Evolutionary conservation across 2,329 filamentous ascomycete species (phyloP), one percentile per base, ranked within the genome.

Genomic region (Sodiomyces alkalinus): DNA sequence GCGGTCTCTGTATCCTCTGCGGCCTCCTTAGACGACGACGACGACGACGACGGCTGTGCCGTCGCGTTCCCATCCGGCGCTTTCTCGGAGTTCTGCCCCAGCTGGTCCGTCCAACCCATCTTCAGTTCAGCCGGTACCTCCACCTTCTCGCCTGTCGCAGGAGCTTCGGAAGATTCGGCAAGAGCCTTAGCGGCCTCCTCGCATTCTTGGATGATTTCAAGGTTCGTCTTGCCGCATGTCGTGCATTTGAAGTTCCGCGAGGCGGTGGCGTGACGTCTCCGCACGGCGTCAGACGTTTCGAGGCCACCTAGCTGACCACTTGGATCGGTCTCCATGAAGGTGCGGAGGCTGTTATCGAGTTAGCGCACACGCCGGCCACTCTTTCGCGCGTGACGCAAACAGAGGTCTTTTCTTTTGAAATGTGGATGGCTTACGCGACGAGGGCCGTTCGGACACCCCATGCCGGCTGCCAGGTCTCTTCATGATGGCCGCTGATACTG

Each of bases 381-480:
- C n/a, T n/a, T n/a, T n/a, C 10, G 9, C n/a, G 13, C 14, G 15
- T 12, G 23, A 19, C 7, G 19, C 11, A 22, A 11, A 15, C 4
- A 14, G 2, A 21, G 12, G 11, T 7, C 11, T 11, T 13, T 7
- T 22, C 6, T 22, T 22, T 8, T 13, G 7, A 8, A n/a, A 13
- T 22, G 10, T 10, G n/a, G 14, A 26, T n/a, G 9, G 42, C 50
- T 21, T 47, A 58, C 56, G 72, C 72, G 22, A 75, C 68, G 6
- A 98, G 58, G 11, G 90, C 87, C 4, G 90, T 96, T 34, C 90
- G 68, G 7, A 98, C 78, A 0, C 90, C 90, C 90, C 90, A 98
- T 1, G 90, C 90, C 0, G 90, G 90, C 64, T 94, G 87, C 90
- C 90, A 98, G 11, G 82, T 92, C 59, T 96, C 90, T 52, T 96